These are phyloP conservation scores for Acmispon strigosus DNA, from an alignment of 306 rosid genomes.

Conservation along the genomic window DNA sequence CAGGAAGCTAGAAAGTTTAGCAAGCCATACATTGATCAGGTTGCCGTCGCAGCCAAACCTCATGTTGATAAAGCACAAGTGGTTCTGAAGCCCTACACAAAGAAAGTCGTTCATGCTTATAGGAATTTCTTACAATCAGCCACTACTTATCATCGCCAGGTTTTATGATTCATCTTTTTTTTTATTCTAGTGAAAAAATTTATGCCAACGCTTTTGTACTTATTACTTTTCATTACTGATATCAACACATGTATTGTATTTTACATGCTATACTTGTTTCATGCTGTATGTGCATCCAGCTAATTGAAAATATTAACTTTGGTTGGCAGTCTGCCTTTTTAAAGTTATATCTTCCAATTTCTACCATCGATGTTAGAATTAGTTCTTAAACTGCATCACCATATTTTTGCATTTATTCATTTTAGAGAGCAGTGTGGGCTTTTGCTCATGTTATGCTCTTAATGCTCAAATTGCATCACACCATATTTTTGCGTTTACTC, in stretches of 20 bases:
- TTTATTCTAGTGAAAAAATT: background rate
- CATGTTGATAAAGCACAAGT: conserved; percentile 68
- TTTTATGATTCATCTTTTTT: conserved; percentile 16
- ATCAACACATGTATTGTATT: background rate
- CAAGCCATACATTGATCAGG: conserved; percentile 88
- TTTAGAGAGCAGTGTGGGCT: background rate
- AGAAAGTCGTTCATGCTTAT: conserved; percentile 48
- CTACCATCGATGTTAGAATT: background rate
- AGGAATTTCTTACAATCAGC: conserved; percentile 80
- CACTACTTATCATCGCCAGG: conserved; percentile 77
- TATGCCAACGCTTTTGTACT: background rate
- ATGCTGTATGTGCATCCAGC: background rate
- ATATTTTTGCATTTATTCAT: background rate
- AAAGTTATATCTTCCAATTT: background rate
- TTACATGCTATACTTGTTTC: background rate
- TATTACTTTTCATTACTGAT: background rate
- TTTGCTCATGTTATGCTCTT: background rate
- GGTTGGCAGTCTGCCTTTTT: background rate
- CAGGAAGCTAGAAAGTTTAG: conserved; percentile 79
- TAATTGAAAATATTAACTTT: background rate
- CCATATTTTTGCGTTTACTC: background rate
- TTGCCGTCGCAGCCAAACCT: conserved; percentile 71
- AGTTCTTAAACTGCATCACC: background rate
- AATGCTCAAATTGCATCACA: background rate
- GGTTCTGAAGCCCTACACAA: conserved; percentile 68